Evolutionary conservation across 208 protist genomes (phyloP).

Genomic region (Trypanosoma scelopori): DNA sequence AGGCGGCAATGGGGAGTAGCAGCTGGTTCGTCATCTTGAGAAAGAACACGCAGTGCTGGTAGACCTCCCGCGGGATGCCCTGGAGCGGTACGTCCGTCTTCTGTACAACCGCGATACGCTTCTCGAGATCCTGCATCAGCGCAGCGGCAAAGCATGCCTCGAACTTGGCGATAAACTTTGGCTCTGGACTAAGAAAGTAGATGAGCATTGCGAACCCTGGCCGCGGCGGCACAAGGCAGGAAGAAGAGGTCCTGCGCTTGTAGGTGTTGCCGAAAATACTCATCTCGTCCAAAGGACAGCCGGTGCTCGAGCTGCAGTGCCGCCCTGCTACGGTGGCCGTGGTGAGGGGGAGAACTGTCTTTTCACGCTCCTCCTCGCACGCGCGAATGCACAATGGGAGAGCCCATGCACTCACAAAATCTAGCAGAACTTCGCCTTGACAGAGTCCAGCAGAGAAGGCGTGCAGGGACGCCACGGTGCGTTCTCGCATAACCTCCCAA

Average conservation of each 20-base stretch:
- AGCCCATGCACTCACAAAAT: constrained; percentile 55
- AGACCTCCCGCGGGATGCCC: constrained; percentile 24
- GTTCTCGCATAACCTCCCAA: constrained; percentile 40
- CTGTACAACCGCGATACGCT: neutral
- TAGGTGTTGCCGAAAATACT: neutral
- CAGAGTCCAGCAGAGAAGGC: constrained; percentile 36
- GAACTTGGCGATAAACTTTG: constrained; percentile 5
- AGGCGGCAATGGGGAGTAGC: constrained; percentile 8
- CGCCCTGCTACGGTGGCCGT: neutral
- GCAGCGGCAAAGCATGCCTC: constrained; percentile 11
- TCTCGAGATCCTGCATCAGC: constrained; percentile 14
- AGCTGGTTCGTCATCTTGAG: constrained; percentile 22
- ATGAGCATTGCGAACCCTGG: constrained; percentile 23
- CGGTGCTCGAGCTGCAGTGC: neutral
- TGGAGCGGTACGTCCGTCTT: neutral
- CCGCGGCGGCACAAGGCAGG: neutral
- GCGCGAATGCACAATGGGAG: constrained; percentile 61
- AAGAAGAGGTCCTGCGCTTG: neutral
- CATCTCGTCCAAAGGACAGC: constrained; percentile 17
- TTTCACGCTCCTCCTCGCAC: constrained; percentile 42
- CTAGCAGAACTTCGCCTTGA: constrained; percentile 17
- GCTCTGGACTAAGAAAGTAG: constrained; percentile 21
- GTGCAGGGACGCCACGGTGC: constrained; percentile 30
- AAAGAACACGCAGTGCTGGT: constrained; percentile 29
- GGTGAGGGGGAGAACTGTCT: neutral